phyloP scores from a whole-genome alignment of 2,329 filamentous ascomycete species.

The Truncatella angustata region DNA sequence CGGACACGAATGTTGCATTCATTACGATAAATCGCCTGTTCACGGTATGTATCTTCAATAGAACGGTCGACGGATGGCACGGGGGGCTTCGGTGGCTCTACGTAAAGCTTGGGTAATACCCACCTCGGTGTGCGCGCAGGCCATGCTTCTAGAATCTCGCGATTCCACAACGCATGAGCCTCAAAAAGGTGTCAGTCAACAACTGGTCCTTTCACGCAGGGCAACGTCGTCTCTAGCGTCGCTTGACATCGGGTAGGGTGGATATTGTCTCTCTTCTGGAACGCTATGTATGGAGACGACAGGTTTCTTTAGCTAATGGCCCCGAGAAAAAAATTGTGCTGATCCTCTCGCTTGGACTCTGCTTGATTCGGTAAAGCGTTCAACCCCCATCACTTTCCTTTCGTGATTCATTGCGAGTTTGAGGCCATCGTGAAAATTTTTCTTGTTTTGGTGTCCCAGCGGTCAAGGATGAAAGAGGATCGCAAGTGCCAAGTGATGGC shows the following conservation, averaged over 20 bases:
- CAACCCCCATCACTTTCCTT: not conserved
- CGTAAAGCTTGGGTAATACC: not conserved
- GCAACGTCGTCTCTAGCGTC: no score
- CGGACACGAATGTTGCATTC: no score
- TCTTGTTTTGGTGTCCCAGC: no score
- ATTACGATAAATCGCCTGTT: no score
- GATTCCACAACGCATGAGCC: not conserved
- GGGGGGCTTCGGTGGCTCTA: not conserved
- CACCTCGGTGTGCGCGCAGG: not conserved
- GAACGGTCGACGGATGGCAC: not conserved
- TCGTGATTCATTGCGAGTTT: not conserved
- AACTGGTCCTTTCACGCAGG: no score
- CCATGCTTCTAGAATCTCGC: not conserved
- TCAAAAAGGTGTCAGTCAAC: no score
- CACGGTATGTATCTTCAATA: no score
- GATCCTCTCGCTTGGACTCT: constrained; percentile 1
- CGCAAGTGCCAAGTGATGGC: no score
- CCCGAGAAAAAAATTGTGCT: not conserved
- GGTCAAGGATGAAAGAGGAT: no score
- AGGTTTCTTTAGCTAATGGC: not conserved
- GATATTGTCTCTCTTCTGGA: constrained; percentile 1
- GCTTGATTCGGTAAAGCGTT: not conserved
- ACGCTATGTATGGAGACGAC: not conserved
- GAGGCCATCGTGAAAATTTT: constrained; percentile 13
- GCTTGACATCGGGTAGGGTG: constrained; percentile 2